Percentiles rank a stretch among this genome's conserved stretches.
phyloP scores from a whole-genome alignment of 495 filamentous ascomycete species.

The Hypoxylon fragiforme region DNA sequence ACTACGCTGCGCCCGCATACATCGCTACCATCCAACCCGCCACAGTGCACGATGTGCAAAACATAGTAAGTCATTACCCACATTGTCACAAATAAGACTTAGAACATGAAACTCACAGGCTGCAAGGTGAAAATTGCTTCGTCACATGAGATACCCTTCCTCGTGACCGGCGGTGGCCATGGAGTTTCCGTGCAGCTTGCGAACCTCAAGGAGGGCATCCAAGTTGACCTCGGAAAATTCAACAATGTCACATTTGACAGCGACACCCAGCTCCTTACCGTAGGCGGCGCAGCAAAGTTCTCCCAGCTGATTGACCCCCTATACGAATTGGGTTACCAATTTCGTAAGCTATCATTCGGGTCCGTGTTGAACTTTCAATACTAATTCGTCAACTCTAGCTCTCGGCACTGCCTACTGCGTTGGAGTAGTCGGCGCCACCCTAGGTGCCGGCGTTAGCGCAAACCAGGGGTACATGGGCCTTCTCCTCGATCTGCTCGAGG shows the following conservation, averaged over 20 bases:
- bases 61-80: conserved; percentile 23
- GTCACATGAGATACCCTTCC: conserved; percentile 30
- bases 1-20: conserved; percentile 30
- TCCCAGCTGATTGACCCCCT: conserved; percentile 7
- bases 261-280: neutral
- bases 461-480: conserved; percentile 42
- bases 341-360: neutral
- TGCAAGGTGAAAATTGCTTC: conserved; percentile 12
- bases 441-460: conserved; percentile 44
- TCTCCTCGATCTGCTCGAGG: conserved; percentile 32
- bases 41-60: conserved; percentile 33
- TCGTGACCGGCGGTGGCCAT: conserved; percentile 39
- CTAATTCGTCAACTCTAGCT: neutral
- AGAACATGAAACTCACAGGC: neutral
- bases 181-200: conserved; percentile 18
- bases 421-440: conserved; percentile 40
- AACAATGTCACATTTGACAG: conserved; percentile 4
- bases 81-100: neutral
- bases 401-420: conserved; percentile 26
- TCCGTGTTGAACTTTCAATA: neutral
- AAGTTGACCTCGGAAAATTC: conserved; percentile 25
- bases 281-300: conserved; percentile 3
- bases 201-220: conserved; percentile 6
- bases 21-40: conserved; percentile 36
- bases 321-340: conserved; percentile 4